A percentile compares a stretch with the other conserved stretches of the same genome.
Conservation (phyloP, 306 rosid species). For the Rosa chinensis region DNA sequence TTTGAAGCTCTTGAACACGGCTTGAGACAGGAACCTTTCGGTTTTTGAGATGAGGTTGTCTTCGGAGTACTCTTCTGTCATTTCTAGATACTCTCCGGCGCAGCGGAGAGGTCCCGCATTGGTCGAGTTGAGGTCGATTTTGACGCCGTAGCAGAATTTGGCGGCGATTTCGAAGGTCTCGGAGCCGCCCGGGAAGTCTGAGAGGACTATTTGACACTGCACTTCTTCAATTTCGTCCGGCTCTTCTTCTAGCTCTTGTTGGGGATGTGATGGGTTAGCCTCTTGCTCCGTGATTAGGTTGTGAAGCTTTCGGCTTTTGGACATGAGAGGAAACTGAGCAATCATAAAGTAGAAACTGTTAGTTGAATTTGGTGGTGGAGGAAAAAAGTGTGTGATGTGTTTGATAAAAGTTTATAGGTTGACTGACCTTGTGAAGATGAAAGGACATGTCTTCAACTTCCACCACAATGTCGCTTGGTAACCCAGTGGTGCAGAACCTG, state of each 20-base stretch:
- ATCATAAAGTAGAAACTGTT: conserved; percentile 12
- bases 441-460: conserved; percentile 88
- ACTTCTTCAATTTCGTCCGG: conserved; percentile 59
- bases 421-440: conserved; percentile 87
- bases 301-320: conserved; percentile 75
- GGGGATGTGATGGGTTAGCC: conserved; percentile 28
- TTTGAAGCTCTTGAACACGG: conserved; percentile 64
- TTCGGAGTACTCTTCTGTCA: conserved; percentile 86
- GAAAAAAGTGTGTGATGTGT: neutral
- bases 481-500: conserved; percentile 97
- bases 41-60: conserved; percentile 88
- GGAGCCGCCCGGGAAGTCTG: conserved; percentile 80
- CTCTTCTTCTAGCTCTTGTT: neutral
- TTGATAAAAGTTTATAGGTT: neutral
- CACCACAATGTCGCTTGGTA: conserved; percentile 91
- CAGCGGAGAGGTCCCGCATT: conserved; percentile 90
- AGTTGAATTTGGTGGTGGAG: neutral
- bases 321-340: conserved; percentile 89
- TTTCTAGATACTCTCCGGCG: conserved; percentile 90
- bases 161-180: conserved; percentile 89
- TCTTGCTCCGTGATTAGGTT: conserved; percentile 72
- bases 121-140: conserved; percentile 65
- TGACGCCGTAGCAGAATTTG: conserved; percentile 93
- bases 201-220: conserved; percentile 60
- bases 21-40: conserved; percentile 64